Percentiles rank a stretch among this genome's conserved stretches.
Conservation (phyloP, 805 yeast genomes). For the Metschnikowia hibisci region DNA sequence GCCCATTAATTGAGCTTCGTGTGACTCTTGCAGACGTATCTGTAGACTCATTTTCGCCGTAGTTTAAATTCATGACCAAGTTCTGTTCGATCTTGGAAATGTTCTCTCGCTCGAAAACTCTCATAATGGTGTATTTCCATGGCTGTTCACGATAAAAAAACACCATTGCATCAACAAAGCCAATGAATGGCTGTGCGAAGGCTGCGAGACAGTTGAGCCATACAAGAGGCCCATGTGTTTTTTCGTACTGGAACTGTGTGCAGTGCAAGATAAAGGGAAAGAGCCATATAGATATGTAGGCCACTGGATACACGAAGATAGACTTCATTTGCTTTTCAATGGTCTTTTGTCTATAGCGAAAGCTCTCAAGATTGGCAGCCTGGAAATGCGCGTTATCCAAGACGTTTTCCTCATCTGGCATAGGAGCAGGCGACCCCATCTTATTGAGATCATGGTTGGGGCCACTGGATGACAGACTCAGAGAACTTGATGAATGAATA, state of each 20-base stretch:
- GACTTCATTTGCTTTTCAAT: slow-evolving; percentile 76
- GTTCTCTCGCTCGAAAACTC: slow-evolving; percentile 35
- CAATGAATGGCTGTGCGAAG: slow-evolving; percentile 75
- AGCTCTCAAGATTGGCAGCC: slow-evolving; percentile 54
- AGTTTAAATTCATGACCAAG: slow-evolving; percentile 5
- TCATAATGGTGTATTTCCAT: slow-evolving; percentile 54
- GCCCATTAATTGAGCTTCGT: slow-evolving; percentile 26
- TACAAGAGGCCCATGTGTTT: slow-evolving; percentile 46
- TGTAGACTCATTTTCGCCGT: slow-evolving; percentile 21
- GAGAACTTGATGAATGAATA: neutral
- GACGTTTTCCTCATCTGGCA: slow-evolving; percentile 19
- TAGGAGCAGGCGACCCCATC: slow-evolving; percentile 4
- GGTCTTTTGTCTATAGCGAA: slow-evolving; percentile 58
- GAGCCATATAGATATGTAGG: slow-evolving; percentile 77
- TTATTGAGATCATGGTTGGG: slow-evolving; percentile 2
- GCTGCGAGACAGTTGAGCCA: slow-evolving; percentile 71
- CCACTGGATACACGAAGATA: slow-evolving; percentile 79
- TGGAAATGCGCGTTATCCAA: slow-evolving; percentile 44
- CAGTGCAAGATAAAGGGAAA: slow-evolving; percentile 70
- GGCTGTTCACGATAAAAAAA: slow-evolving; percentile 77
- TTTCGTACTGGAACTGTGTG: slow-evolving; percentile 49
- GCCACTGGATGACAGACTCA: slow-evolving; percentile 5
- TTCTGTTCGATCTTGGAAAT: slow-evolving; percentile 22
- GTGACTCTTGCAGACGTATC: slow-evolving; percentile 25
- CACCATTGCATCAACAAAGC: slow-evolving; percentile 71